phyloP scores from a whole-genome alignment of 768 basidiomycete species.

The Russula earlei region DNA sequence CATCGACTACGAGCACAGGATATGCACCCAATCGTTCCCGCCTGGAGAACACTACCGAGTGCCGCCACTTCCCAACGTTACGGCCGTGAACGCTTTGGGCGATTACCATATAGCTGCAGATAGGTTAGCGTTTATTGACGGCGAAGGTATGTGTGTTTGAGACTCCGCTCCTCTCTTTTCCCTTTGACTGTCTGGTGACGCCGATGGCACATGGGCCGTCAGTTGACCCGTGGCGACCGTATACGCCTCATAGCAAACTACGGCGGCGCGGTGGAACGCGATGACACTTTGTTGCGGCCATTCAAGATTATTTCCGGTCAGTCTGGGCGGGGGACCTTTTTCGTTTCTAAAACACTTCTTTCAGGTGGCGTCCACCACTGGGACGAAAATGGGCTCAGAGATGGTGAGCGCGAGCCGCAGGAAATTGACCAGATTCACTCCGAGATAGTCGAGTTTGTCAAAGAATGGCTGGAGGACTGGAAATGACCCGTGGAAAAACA shows the following conservation, averaged over 20 bases:
- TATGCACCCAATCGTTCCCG: constrained; percentile 65
- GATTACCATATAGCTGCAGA: constrained; percentile 75
- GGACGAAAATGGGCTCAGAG: constrained; percentile 62
- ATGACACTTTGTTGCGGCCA: constrained; percentile 65
- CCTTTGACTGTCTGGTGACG: background rate
- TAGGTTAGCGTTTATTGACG: constrained; percentile 80
- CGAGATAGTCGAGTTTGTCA: constrained; percentile 74
- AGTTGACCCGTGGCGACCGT: constrained; percentile 90
- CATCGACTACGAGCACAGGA: constrained; percentile 58
- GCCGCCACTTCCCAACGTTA: constrained; percentile 68
- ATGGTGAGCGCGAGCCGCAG: constrained; percentile 55
- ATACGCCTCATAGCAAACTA: constrained; percentile 68
- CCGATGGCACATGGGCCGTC: background rate
- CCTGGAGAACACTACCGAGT: constrained; percentile 69
- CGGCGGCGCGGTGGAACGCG: constrained; percentile 48
- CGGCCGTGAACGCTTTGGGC: constrained; percentile 75
- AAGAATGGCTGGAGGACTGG: constrained; percentile 54
- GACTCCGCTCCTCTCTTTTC: background rate
- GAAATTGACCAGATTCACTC: constrained; percentile 74
- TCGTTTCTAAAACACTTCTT: background rate
- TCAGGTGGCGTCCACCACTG: constrained; percentile 68
- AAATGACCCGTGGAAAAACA: background rate
- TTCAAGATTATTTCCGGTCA: constrained; percentile 82
- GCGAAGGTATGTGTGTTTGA: constrained; percentile 57
- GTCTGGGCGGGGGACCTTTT: constrained; percentile 23